Base-by-base conservation (phyloP, 2,329 filamentous ascomycete genomes). In the Fusarium anthophilum region DNA sequence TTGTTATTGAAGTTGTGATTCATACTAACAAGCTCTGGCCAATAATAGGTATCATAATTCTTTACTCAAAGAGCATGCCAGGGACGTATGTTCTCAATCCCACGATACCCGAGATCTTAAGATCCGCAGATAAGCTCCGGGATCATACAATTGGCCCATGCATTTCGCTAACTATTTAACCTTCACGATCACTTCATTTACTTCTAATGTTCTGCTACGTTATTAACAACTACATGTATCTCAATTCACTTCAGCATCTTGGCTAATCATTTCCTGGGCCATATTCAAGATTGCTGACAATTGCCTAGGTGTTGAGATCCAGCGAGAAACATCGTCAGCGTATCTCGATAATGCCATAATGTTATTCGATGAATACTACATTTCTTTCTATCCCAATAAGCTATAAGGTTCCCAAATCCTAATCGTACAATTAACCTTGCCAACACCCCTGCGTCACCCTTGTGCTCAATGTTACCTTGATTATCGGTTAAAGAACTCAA, bases 21-120 rank as follows among this genome's bases (percentile, higher is more conserved):
- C 13, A 3, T 12, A 7, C 14, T 1, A 9, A 48, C 5, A 15
- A 11, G 6, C 8, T 48, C 6, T 35, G 8, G 8, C 13, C 0
- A 30, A 13, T 6, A 6, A 18, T 10, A 0, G 15, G 11, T n/a
- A 3, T 3, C 8, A 4, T 12, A 15, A 12, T 15, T 20, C 2
- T 32, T n/a, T 0, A 1, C 8, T 15, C 2, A 5, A 6, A 14
- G 6, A 1, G 26, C 8, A 39, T 20, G 6, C 9, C 4, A 30
- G 24, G 11, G 18, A 2, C 20, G 18, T 22, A 1, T 28, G 10
- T 28, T 12, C 4, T n/a, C 5, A 41, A 13, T 11, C 5, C 20
- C 20, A 55, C 8, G 35, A 28, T 55, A 13, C 24, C 18, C 24
- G 20, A 28, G 20, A 55, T 41, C 51, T 43, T 55, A 55, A 30